phyloP scores from a whole-genome alignment of 345 rosid genomes.

The Pistacia atlantica region DNA sequence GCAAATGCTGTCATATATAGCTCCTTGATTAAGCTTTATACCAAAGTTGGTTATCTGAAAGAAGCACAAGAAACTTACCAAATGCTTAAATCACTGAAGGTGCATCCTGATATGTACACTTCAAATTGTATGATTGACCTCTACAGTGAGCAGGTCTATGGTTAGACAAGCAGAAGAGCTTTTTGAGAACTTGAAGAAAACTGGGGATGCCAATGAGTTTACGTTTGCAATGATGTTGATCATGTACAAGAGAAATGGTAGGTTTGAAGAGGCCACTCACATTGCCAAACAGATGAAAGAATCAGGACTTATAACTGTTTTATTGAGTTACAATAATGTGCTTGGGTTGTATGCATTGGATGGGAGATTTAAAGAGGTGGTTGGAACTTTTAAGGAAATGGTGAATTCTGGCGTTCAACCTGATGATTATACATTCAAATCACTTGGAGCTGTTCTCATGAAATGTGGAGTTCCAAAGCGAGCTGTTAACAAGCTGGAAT shows the following conservation, averaged over 20 bases:
- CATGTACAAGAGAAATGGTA: slow-evolving; percentile 74
- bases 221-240: slow-evolving; percentile 81
- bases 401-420: slow-evolving; percentile 51
- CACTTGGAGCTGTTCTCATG: slow-evolving; percentile 57
- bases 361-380: slow-evolving; percentile 68
- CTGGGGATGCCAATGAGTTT: slow-evolving; percentile 77
- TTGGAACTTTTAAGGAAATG: slow-evolving; percentile 70
- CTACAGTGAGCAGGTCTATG: slow-evolving; percentile 72
- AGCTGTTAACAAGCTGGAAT: slow-evolving; percentile 57
- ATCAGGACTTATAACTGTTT: slow-evolving; percentile 50
- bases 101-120: slow-evolving; percentile 55
- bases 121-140: slow-evolving; percentile 90
- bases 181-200: slow-evolving; percentile 61
- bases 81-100: slow-evolving; percentile 42
- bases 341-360: slow-evolving; percentile 66
- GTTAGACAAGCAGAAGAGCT: slow-evolving; percentile 62
- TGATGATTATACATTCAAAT: slow-evolving; percentile 62
- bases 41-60: slow-evolving; percentile 68
- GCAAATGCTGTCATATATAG: slow-evolving; percentile 64
- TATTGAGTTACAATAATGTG: slow-evolving; percentile 74
- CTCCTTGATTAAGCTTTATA: slow-evolving; percentile 84
- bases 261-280: slow-evolving; percentile 67
- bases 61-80: slow-evolving; percentile 82
- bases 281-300: slow-evolving; percentile 75
- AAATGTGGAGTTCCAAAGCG: slow-evolving; percentile 73